Conservation (phyloP, 2,329 filamentous ascomycete genomes). For the Neopestalotiopsis sp. region DNA sequence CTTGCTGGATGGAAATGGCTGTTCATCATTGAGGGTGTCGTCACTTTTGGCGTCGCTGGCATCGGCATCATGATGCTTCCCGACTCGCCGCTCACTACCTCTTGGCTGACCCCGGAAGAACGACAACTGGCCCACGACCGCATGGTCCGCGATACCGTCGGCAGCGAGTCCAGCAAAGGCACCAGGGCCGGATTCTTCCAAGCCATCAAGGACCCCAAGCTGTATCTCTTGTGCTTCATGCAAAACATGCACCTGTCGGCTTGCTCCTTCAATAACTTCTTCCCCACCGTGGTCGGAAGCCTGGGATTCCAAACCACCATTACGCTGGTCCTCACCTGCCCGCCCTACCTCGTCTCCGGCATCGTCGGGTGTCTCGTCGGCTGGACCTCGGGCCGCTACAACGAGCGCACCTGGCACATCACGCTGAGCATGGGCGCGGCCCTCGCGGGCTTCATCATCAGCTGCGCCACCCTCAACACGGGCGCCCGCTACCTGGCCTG, state of each 20-base stretch:
- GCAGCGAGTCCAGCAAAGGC: slow-evolving; percentile 38
- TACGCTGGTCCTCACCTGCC: slow-evolving; percentile 54
- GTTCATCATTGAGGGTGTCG: slow-evolving; percentile 25
- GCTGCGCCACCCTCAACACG: slow-evolving; percentile 35
- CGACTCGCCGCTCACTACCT: slow-evolving; percentile 43
- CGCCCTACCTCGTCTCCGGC: slow-evolving; percentile 44
- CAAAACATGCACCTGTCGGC: slow-evolving; percentile 47
- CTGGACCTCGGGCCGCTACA: slow-evolving; percentile 52
- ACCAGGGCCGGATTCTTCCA: slow-evolving; percentile 47
- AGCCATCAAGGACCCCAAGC: slow-evolving; percentile 45
- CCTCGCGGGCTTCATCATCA: slow-evolving; percentile 47
- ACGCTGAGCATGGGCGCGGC: slow-evolving; percentile 47
- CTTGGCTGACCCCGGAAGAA: slow-evolving; percentile 50
- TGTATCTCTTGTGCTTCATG: slow-evolving; percentile 51
- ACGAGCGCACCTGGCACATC: slow-evolving; percentile 56
- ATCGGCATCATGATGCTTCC: slow-evolving; percentile 43
- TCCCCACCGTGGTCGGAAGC: slow-evolving; percentile 44
- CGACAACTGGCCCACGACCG: slow-evolving; percentile 47
- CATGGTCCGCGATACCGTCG: slow-evolving; percentile 37
- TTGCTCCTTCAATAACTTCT: slow-evolving; percentile 35
- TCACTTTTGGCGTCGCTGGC: slow-evolving; percentile 31
- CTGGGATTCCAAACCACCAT: slow-evolving; percentile 49
- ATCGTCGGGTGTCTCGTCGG: slow-evolving; percentile 12
- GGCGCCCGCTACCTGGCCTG: slow-evolving; percentile 39
- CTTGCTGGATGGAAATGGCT: slow-evolving; percentile 45